These are phyloP conservation scores for Cladorrhinum sp. DNA, from an alignment of 2,329 filamentous ascomycete species.

Conservation along the genomic window DNA sequence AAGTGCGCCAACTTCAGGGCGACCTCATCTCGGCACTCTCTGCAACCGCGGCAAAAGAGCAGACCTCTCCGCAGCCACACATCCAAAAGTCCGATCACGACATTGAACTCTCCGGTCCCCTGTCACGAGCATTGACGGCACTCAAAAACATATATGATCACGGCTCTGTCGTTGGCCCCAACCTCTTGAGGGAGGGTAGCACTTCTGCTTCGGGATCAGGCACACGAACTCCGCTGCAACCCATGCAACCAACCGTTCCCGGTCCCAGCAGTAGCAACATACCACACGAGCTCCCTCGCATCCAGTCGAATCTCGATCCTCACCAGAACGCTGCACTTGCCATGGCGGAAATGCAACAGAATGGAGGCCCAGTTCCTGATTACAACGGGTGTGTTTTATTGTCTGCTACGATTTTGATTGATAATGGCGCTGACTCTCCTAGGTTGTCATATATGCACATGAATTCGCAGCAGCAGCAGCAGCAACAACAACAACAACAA, in stretches of 20 bases:
- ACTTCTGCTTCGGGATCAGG: conserved; percentile 41
- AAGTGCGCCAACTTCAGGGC: conserved; percentile 61
- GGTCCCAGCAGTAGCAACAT: conserved; percentile 18
- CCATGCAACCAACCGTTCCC: conserved; percentile 22
- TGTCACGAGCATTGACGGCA: conserved; percentile 59
- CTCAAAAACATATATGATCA: conserved; percentile 66
- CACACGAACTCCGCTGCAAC: conserved; percentile 40
- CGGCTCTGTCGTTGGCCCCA: conserved; percentile 52
- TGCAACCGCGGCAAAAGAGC: conserved; percentile 61
- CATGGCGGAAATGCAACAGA: conserved; percentile 66
- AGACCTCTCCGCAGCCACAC: conserved; percentile 50
- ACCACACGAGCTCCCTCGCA: conserved; percentile 7
- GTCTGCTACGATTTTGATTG: conserved; percentile 6
- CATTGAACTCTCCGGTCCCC: conserved; percentile 59
- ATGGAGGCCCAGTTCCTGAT: conserved; percentile 48
- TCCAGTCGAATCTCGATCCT: conserved; percentile 40
- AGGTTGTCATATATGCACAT: conserved; percentile 21
- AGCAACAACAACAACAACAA: conserved; percentile 19
- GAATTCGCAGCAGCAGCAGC: conserved; percentile 16
- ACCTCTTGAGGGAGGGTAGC: conserved; percentile 47
- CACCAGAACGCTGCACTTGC: conserved; percentile 61
- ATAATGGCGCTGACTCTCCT: conserved; percentile 3
- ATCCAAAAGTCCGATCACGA: conserved; percentile 56
- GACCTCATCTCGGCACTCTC: conserved; percentile 63
- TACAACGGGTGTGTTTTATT: conserved; percentile 34